Evolutionary conservation across 352 stramenopile species (phyloP).

Genomic region (Stramenopiles sp.): DNA sequence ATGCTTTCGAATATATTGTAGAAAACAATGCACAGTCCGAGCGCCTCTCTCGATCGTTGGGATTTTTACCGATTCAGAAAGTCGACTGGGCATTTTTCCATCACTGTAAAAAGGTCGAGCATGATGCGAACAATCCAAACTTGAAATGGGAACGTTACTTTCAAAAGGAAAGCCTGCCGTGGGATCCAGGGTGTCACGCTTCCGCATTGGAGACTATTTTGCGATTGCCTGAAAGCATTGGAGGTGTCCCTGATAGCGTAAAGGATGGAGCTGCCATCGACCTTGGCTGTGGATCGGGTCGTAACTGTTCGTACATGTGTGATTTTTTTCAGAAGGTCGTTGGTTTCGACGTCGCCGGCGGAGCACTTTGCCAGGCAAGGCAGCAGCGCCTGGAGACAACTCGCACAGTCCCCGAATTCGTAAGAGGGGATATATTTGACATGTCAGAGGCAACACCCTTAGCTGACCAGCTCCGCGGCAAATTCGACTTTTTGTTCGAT

Average conservation of each 20-base stretch:
- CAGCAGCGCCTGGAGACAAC: background rate
- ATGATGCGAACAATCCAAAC: background rate
- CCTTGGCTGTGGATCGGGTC: background rate
- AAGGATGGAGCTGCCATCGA: background rate
- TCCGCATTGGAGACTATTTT: background rate
- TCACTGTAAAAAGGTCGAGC: background rate
- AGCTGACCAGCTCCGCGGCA: background rate
- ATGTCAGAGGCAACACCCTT: background rate
- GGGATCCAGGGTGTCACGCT: background rate
- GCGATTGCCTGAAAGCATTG: background rate
- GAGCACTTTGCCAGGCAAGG: background rate
- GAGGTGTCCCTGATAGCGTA: no score
- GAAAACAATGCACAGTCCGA: background rate
- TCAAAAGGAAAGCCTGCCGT: background rate
- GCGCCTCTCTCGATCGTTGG: background rate
- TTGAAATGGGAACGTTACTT: background rate
- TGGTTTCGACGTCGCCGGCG: background rate
- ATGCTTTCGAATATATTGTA: background rate
- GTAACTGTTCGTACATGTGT: background rate
- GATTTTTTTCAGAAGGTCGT: background rate
- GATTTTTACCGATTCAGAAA: background rate
- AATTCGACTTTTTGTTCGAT: background rate
- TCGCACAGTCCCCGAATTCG: background rate
- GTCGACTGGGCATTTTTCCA: background rate
- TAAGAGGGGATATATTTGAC: background rate